These are phyloP conservation scores for Pyrrhoderma lamaoense DNA, from an alignment of 1,284 basidiomycete genomes.

Conservation along the genomic window DNA sequence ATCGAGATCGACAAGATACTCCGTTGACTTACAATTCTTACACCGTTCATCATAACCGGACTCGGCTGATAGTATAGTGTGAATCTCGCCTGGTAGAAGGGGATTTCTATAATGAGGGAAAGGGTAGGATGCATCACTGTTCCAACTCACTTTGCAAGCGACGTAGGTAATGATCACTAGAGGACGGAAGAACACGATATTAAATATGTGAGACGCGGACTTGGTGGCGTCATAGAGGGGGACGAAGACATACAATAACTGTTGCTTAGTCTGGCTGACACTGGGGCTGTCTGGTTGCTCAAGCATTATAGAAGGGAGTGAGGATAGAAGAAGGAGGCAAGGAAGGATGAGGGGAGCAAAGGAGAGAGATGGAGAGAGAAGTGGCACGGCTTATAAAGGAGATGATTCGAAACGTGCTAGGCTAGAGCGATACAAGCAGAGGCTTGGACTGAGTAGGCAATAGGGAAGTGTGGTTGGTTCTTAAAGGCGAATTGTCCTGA, in stretches of 20 bases:
- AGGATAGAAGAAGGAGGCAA: constrained; percentile 3
- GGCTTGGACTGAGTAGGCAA: too few species aligned
- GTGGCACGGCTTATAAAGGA: constrained; percentile 9
- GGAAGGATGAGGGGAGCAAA: constrained; percentile 3
- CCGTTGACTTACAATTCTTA: constrained; percentile 5
- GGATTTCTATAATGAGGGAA: too few species aligned
- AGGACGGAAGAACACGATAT: not conserved
- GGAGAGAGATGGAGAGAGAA: not conserved
- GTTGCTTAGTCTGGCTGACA: constrained; percentile 16
- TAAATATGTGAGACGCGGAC: not conserved
- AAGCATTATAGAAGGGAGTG: constrained; percentile 8
- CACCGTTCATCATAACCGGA: constrained; percentile 13
- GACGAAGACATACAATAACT: constrained; percentile 11
- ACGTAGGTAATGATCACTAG: constrained; percentile 16
- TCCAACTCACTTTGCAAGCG: constrained; percentile 15
- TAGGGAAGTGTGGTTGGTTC: not conserved
- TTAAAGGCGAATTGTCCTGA: not conserved
- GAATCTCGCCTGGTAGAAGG: constrained; percentile 14
- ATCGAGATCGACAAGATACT: not conserved
- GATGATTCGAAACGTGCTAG: not conserved
- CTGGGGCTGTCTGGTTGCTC: constrained; percentile 17
- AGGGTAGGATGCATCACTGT: too few species aligned
- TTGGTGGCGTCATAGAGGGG: not conserved
- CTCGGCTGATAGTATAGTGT: constrained; percentile 16
- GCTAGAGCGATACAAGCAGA: not conserved